Evolutionary conservation across 768 basidiomycete species (phyloP), one percentile per base, ranked within the genome.

Genomic region (Daedaleopsis nitida): DNA sequence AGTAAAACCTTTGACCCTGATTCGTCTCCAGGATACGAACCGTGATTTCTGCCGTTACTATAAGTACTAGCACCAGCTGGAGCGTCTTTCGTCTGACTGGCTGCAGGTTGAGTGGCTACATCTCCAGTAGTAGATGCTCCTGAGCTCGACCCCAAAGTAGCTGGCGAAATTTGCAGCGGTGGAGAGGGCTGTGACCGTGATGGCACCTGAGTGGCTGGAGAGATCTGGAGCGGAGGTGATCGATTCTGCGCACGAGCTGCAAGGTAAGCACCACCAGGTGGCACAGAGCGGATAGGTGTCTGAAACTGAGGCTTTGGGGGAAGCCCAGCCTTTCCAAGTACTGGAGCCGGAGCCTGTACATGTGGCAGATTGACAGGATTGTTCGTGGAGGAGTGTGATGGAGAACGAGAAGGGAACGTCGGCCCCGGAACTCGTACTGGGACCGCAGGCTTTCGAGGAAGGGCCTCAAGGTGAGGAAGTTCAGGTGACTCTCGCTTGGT

Each of bases 401-500:
- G 50, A 17, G 64, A 62, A 23, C 57, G 57, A 55, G 60, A 61
- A 14, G 32, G 43, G 7, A 50, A 34, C 21, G 57, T 65, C 17
- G 21, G 57, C 37, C 45, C 32, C 1, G 60, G 55, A 16, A 42
- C 44, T 54, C 60, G 56, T 49, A 62, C 52, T 23, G 52, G 14
- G 57, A 55, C 1, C 19, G 14, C 14, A 45, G 35, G n/a, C 44
- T 55, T 63, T 63, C 27, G 53, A 27, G 57, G 58, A 17, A 63
- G 12, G 14, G 56, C 21, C 10, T 59, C 49, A 32, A 59, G 58
- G 38, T 59, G 62, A 2, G 57, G 62, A 2, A 63, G 43, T 32
- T 63, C 62, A 32, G 62, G 62, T n/a, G 62, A 63, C 44, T 63
- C 62, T 27, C 58, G 58, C 47, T 63, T 63, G 10, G 62, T 35